Percentiles rank a stretch among this genome's conserved stretches.
Conservation (phyloP, 176 grass and related monocot species). For the Dendrocalamus sinicus region DNA sequence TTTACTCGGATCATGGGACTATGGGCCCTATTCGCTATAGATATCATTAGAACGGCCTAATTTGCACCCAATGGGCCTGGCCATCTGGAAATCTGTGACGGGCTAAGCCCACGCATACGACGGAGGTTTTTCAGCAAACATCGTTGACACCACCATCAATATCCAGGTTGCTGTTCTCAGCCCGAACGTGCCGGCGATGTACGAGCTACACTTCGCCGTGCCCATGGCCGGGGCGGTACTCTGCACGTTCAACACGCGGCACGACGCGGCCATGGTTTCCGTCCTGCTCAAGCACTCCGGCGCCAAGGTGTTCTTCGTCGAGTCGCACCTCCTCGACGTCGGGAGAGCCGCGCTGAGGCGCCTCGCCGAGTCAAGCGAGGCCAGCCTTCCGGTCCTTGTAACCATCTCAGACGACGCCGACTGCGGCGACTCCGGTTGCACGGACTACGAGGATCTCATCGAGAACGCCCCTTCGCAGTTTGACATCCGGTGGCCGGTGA, state of each 20-base stretch:
- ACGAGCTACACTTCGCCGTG: conserved; percentile 64
- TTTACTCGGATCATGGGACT: too few relatives aligned
- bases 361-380: not conserved
- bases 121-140: not conserved
- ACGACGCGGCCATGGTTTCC: conserved; percentile 46
- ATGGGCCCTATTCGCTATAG: too few relatives aligned
- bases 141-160: not conserved
- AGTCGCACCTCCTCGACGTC: conserved; percentile 42
- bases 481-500: conserved; percentile 50
- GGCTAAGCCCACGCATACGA: not conserved
- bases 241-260: conserved; percentile 54
- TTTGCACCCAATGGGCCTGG: too few relatives aligned
- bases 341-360: conserved; percentile 26
- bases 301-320: conserved; percentile 66
- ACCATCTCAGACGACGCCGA: conserved; percentile 3
- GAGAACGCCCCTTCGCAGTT: conserved; percentile 4
- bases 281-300: conserved; percentile 46
- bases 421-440: not conserved
- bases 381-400: conserved; percentile 16
- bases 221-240: conserved; percentile 63
- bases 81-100: too few relatives aligned
- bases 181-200: conserved; percentile 57
- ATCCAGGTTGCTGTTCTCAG: conserved; percentile 53
- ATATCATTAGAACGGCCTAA: too few relatives aligned
- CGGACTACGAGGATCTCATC: conserved; percentile 45